Base-by-base conservation (phyloP, 257 asterid species). In the Fraxinus cuspidata region DNA sequence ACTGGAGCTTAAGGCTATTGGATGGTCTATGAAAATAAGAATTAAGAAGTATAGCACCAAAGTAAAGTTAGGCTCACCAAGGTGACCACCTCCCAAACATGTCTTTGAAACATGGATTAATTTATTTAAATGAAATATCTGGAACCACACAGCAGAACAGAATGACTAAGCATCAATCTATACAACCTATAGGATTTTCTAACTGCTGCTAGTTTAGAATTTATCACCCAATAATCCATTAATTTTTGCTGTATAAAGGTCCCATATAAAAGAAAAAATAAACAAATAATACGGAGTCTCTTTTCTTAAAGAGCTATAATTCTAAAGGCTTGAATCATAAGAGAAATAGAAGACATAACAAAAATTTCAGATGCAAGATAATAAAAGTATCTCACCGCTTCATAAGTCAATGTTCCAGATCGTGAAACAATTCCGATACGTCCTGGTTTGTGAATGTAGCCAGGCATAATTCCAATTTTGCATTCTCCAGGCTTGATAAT, bases 391-490 rank as follows among this genome's bases (percentile, higher is more conserved):
- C 91, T 90, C 86, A 92, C 97, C 83, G 97, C 97, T 88, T 92
- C 97, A 74, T 92, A 92, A 56, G 96, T 92, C 89, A 92, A 83
- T 72, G 97, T 92, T 69, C 97, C 97, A 70, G 97, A 92, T 75
- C 97, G 89, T 53, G 97, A 92, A 71, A 95, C 99, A 84, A 95
- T 95, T 80, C 98, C 98, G 67, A 91, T 84, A 71, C 97, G 97
- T 32, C 99, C 98, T n/a, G 98, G 98, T 82, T 95, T 95, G 88
- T 95, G 99, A 81, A 95, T 95, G 89, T 93, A 95, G 77, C 99
- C 99, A 35, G 98, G 99, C 99, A 95, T 95, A 79, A 95, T 95
- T 56, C 99, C 99, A 38, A 93, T 93, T 84, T 95, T 95, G 88
- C 99, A 95, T 83, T 95, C 99, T 81, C 99, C 99, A 31, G 99